Percentiles rank a stretch among this genome's conserved stretches.
Conservation (phyloP, 148 eudicot genomes). For the Mesembryanthemum crystallinum region DNA sequence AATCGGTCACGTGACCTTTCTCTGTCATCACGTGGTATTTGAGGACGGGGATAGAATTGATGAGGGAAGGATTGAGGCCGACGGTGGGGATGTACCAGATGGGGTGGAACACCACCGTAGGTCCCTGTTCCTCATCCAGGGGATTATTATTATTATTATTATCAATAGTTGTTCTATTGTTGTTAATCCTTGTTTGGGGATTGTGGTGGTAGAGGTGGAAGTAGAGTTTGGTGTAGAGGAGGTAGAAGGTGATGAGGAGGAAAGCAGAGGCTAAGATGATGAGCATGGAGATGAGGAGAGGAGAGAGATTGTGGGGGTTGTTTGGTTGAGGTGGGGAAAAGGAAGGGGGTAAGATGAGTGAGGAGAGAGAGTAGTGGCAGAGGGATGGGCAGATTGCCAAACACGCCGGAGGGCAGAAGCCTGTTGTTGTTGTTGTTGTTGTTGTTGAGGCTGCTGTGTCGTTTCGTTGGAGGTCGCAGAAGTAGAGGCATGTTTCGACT, state of each 20-base stretch:
- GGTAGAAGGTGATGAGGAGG: conserved; percentile 34
- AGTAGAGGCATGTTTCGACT: conserved; percentile 32
- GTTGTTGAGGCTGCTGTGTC: neutral
- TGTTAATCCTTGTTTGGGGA: conserved; percentile 12
- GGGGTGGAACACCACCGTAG: conserved; percentile 48
- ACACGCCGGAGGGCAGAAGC: conserved; percentile 31
- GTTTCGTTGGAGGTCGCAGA: conserved; percentile 13
- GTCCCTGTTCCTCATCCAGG: conserved; percentile 40
- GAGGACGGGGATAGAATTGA: conserved; percentile 41
- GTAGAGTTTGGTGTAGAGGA: conserved; percentile 39
- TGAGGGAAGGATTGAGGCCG: conserved; percentile 50
- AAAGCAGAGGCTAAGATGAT: conserved; percentile 31
- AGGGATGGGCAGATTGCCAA: conserved; percentile 20
- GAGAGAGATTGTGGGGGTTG: conserved; percentile 27
- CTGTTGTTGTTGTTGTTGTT: neutral
- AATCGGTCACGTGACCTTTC: conserved; percentile 38
- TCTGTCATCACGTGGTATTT: conserved; percentile 49
- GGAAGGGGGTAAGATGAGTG: conserved; percentile 11
- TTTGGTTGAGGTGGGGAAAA: conserved; percentile 20
- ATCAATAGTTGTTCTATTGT: neutral
- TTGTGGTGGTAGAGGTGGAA: neutral
- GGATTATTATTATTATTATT: conserved; percentile 21
- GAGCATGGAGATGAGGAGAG: conserved; percentile 36
- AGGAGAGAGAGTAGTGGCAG: conserved; percentile 7
- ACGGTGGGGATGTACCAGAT: conserved; percentile 64